Evolutionary conservation across 257 asterid genomes (phyloP), one percentile per base, ranked within the genome.

Genomic region (Penstemon davidsonii): DNA sequence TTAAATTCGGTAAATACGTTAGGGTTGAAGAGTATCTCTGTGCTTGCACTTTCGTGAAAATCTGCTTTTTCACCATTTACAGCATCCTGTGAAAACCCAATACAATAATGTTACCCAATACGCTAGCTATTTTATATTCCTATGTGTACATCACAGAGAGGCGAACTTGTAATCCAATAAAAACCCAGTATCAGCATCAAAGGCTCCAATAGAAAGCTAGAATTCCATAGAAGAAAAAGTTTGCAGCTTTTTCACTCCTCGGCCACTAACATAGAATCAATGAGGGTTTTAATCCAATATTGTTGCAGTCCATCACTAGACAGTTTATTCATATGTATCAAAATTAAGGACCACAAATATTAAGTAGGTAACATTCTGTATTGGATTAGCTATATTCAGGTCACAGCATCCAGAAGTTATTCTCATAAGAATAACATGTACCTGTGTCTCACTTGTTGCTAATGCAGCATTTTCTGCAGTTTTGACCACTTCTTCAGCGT

Each of bases 1-100:
- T 87, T 88, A 76, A 89, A 87, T 62, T 89, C 98, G 7, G 96
- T 89, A 73, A 86, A 87, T 71, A 87, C 96, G 60, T 92, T 92
- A 41, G 98, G 98, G 76, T 92, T 92, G 80, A 92, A 92, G 54
- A 83, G 70, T 40, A 87, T 84, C 66, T 84, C 95, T 49, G 77
- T 79, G 60, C 74, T 66, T 13, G 66, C 76, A 77, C 78, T 54
- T 60, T 75, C 80, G 62, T 79, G 72, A 38, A 37, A 62, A 61
- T 77, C 71, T 55, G 63, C 79, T 55, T 71, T 71, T 66, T 68
- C 88, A 65, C 66, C 75, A 50, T 80, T 77, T 53, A 45, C 79
- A 5, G 68, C 63, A 54, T 71, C 73, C 89, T 81, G 79, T 54
- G 54, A 60, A 76, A 43, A 57, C 36, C 68, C 71, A 62, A 63